Conservation (phyloP, 495 filamentous ascomycete genomes). For the Penicillium flavigenum region DNA sequence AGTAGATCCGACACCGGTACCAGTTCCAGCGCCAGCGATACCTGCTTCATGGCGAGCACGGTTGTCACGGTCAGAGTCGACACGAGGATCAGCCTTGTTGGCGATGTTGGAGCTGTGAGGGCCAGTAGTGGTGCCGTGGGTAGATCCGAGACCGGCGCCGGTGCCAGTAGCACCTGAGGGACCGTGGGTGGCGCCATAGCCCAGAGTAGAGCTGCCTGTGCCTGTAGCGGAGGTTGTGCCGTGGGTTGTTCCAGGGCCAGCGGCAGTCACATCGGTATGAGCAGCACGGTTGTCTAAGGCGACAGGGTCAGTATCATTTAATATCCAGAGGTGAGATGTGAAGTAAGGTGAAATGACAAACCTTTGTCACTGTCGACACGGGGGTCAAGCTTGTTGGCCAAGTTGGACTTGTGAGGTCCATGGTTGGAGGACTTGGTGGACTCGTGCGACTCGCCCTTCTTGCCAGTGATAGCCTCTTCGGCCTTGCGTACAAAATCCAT, state of each 20-base stretch:
- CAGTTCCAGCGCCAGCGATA: background rate
- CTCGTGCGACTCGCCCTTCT: conserved; percentile 7
- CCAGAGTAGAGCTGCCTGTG: background rate
- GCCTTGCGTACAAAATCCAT: conserved; percentile 17
- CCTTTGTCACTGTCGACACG: conserved; percentile 46
- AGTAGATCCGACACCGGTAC: background rate
- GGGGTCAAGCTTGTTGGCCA: conserved; percentile 49
- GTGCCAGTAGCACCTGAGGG: background rate
- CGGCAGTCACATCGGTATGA: conserved; percentile 2
- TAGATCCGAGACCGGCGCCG: background rate
- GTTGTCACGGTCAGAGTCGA: conserved; percentile 9
- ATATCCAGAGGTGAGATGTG: background rate
- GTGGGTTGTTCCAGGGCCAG: background rate
- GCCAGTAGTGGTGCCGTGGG: background rate
- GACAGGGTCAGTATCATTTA: background rate
- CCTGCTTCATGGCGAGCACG: background rate
- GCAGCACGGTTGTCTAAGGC: conserved; percentile 10
- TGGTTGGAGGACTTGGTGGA: conserved; percentile 20
- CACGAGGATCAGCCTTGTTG: conserved; percentile 1
- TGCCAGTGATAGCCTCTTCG: conserved; percentile 17
- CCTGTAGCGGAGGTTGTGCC: background rate
- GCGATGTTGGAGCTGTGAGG: conserved; percentile 9
- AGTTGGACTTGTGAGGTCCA: conserved; percentile 39
- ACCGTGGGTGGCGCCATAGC: background rate
- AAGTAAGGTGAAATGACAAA: background rate